These are phyloP conservation scores for Amauroascus niger DNA, from an alignment of 2,329 filamentous ascomycete genomes.

Conservation along the genomic window DNA sequence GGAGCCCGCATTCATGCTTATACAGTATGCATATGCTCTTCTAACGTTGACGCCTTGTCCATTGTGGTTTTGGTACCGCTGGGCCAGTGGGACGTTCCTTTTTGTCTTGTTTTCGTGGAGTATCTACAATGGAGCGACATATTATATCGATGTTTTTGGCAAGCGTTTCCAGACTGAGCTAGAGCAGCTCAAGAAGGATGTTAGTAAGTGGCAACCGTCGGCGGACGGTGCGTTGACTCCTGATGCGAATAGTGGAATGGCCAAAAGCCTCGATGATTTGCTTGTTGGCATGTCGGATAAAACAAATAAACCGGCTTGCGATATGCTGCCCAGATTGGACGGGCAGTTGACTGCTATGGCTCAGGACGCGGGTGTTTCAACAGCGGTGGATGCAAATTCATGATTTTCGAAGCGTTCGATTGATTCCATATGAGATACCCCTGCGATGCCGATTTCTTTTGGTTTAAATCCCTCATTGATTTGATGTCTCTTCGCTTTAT, in stretches of 20 bases:
- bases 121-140: constrained; percentile 93
- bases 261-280: constrained; percentile 9
- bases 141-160: constrained; percentile 96
- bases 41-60: constrained; percentile 91
- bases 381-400: neutral
- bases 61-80: constrained; percentile 84
- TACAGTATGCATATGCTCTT: constrained; percentile 85
- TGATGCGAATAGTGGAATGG: neutral
- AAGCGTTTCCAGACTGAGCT: constrained; percentile 94
- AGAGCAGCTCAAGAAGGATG: constrained; percentile 77
- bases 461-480: neutral
- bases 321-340: neutral
- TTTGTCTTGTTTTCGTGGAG: constrained; percentile 82
- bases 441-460: neutral
- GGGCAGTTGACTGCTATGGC: neutral
- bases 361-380: neutral
- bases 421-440: constrained; percentile 8
- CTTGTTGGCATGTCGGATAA: neutral
- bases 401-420: constrained; percentile 2
- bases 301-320: neutral
- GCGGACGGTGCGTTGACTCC: constrained; percentile 10
- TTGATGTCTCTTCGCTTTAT: neutral
- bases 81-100: constrained; percentile 68
- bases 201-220: constrained; percentile 71
- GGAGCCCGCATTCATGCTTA: constrained; percentile 87